Conservation (phyloP, 208 protist genomes). For the Crithidia sp. region DNA sequence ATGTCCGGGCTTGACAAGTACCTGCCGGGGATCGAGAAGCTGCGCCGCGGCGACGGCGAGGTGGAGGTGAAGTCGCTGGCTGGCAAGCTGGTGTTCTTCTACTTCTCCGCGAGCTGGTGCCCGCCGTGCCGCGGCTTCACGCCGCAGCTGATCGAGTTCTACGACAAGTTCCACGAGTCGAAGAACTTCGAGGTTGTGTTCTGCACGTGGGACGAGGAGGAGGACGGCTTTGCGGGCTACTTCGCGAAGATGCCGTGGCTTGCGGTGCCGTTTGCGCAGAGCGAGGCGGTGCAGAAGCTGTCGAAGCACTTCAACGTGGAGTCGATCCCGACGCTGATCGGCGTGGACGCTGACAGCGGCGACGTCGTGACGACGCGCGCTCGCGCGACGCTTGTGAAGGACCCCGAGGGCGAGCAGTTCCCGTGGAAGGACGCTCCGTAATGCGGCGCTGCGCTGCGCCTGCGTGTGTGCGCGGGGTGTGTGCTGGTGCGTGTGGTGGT, state of each 20-base stretch:
- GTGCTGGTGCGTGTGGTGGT: background rate
- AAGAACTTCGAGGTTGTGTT: constrained; percentile 76
- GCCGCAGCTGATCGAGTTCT: constrained; percentile 67
- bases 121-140: constrained; percentile 84
- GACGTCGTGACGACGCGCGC: constrained; percentile 45
- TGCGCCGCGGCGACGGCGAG: no score
- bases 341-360: constrained; percentile 45
- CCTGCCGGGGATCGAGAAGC: no score
- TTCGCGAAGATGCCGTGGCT: constrained; percentile 48
- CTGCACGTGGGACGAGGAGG: constrained; percentile 59
- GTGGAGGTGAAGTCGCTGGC: no score
- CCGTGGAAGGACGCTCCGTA: no score
- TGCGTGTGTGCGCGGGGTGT: no score
- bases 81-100: constrained; percentile 65
- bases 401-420: constrained; percentile 43
- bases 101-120: constrained; percentile 88
- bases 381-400: constrained; percentile 35
- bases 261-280: no score
- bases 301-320: constrained; percentile 22
- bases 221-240: constrained; percentile 63
- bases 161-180: constrained; percentile 38
- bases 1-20: no score
- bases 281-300: no score
- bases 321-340: constrained; percentile 48
- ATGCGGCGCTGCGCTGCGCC: no score